These are phyloP conservation scores for Plasmodium fragile DNA, from an alignment of 169 alveolate species.

Conservation along the genomic window DNA sequence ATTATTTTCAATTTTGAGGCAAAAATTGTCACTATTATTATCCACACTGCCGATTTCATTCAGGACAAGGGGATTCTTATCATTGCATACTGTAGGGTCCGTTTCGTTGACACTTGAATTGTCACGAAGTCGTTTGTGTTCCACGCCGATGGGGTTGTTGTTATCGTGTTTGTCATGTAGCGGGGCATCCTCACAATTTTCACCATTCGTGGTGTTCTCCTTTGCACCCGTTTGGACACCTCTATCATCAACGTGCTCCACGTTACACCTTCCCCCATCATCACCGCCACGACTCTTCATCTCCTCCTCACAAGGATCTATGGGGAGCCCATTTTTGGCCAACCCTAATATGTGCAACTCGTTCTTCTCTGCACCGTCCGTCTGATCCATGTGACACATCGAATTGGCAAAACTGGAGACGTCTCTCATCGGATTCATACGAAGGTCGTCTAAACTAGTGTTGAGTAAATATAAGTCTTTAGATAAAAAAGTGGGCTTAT, in stretches of 20 bases:
- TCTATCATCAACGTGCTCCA: not conserved
- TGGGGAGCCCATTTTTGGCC: not conserved
- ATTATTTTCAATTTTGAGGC: slow-evolving; percentile 9
- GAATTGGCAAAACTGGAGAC: not conserved
- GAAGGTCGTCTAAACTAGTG: not conserved
- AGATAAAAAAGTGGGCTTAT: not conserved
- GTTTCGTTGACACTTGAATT: not conserved
- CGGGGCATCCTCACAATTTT: not conserved
- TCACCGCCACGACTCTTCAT: not conserved
- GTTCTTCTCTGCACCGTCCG: slow-evolving; percentile 1
- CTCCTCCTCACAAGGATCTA: not conserved
- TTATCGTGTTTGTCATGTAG: not conserved
- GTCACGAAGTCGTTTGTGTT: not conserved
- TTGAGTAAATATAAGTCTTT: slow-evolving; percentile 29
- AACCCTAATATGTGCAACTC: not conserved
- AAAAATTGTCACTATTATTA: not conserved
- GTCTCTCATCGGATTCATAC: not conserved
- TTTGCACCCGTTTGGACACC: not conserved
- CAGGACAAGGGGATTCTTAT: not conserved
- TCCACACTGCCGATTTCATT: not conserved
- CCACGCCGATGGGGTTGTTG: not conserved
- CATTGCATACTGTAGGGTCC: not conserved
- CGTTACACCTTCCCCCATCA: not conserved
- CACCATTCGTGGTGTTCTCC: not conserved
- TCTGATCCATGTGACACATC: not conserved